Evolutionary conservation across 2,329 filamentous ascomycete species (phyloP), one percentile per base, ranked within the genome.

Genomic region (Geosmithia putterillii): DNA sequence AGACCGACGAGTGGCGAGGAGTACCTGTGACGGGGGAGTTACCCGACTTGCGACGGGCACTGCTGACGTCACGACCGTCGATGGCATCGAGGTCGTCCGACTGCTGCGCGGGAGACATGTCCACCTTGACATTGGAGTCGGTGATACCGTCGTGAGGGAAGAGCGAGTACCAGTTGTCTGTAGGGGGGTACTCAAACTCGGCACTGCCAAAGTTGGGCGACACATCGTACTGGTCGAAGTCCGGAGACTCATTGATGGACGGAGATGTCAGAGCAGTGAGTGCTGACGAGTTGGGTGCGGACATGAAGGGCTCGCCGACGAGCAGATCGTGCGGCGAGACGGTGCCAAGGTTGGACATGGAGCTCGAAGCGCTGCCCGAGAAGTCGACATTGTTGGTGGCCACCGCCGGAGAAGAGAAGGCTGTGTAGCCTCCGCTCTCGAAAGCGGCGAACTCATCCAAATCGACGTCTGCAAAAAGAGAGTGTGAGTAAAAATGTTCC

Each of bases 181-280:
- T 32, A 54, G 73, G 68, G 38, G 69, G 57, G 44, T 63, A 61
- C 38, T 64, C 59, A 45, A 81, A 69, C 41, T 83, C 74, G 50
- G 73, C 69, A 48, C 64, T 69, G 46, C 71, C 72, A 61, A 89
- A 86, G 60, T 83, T 76, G 40, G 88, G 88, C 42, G 87, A 94
- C 17, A 84, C 79, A 55, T 92, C 79, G 54, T 79, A 86, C 57
- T 72, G 74, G 53, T 86, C 81, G 55, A 82, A 80, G 46, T 79
- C 82, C 10, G 86, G 86, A 42, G 86, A 94, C 57, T 84, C 75
- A 54, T 79, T 81, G 45, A 79, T 71, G n/a, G 83, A 86, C 38
- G 88, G 88, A 47, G 88, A 92, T 45, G 87, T 94, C 62, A 95
- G 58, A 49, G 87, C 80, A 32, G 88, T 94, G 57, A 92, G 79